Evolutionary conservation across 108 stramenopile species (phyloP).

Genomic region (Cyclotella atomus): DNA sequence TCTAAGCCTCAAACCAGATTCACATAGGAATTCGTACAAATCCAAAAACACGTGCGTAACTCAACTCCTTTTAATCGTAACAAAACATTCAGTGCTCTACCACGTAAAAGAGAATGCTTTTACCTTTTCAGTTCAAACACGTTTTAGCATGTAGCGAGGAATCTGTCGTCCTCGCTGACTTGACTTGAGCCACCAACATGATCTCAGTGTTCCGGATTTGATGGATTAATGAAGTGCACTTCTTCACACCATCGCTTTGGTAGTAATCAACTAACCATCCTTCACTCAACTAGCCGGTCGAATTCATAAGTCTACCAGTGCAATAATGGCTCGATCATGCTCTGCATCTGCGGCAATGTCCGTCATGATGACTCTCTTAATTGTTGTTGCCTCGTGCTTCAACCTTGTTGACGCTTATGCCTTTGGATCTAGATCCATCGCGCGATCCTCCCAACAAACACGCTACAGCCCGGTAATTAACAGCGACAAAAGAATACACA

Average conservation of each 20-base stretch:
- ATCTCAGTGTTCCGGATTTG: slow-evolving; percentile 3
- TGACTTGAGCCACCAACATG: neutral
- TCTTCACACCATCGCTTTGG: neutral
- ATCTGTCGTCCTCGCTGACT: neutral
- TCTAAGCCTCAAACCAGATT: too few species aligned
- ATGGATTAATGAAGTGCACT: neutral
- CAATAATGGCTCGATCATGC: neutral
- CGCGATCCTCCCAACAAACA: slow-evolving; percentile 6
- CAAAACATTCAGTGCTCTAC: too few species aligned
- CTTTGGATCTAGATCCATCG: slow-evolving; percentile 4
- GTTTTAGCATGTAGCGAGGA: too few species aligned
- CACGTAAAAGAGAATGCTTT: too few species aligned
- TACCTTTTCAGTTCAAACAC: too few species aligned
- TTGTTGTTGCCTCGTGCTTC: neutral
- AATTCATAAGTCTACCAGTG: neutral
- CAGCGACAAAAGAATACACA: slow-evolving; percentile 14
- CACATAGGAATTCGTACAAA: too few species aligned
- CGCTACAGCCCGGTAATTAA: neutral
- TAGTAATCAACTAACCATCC: too few species aligned
- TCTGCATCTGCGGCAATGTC: neutral
- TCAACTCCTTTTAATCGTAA: too few species aligned
- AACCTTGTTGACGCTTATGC: slow-evolving; percentile 28
- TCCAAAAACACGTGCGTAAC: too few species aligned
- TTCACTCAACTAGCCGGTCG: slow-evolving; percentile 1
- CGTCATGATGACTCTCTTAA: neutral